Evolutionary conservation across 768 basidiomycete genomes (phyloP), one percentile per base, ranked within the genome.

Genomic region (Mycena filopes): DNA sequence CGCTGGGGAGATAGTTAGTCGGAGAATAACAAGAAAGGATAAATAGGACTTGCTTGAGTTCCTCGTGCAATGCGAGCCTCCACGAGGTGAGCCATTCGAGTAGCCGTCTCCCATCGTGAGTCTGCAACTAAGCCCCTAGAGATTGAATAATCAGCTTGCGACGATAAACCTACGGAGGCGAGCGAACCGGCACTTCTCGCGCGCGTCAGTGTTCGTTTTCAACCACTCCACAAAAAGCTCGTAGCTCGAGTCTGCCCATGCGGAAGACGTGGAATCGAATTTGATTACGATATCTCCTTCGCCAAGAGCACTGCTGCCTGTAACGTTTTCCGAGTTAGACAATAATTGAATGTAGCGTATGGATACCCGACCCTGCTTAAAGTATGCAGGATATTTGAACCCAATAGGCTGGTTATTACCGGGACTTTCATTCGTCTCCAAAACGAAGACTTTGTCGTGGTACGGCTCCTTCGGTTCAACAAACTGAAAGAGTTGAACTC

Each of bases 271-370:
- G 15, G 51, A 47, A 33, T 75, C 70, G 42, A 75, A 64, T 51
- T 62, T 68, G 18, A 74, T 47, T 9, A 60, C 53, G 26, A 74
- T 64, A 1, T 60, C 40, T 15, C 74, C 73, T 9, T 63, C 41
- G 3, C 54, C 60, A n/a, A 28, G 51, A 33, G 31, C 31, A 1
- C 50, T 57, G 21, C 63, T 65, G 40, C 67, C 69, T 70, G 29
- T 29, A 2, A 16, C 18, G 31, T 23, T 12, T 9, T 51, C n/a
- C n/a, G 15, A 12, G n/a, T n/a, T 4, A 10, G 8, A 20, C 4
- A 11, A n/a, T n/a, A 13, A n/a, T 13, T 10, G 21, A 51, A 11
- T 21, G 23, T 36, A 11, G 12, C 21, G 29, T 2, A 25, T 26
- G 13, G 21, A 20, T 33, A 33, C n/a, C 49, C 13, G 20, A 62